A percentile compares a stretch with the other conserved stretches of the same genome.
phyloP scores from a whole-genome alignment of 257 asterid genomes.

The Plantago major region DNA sequence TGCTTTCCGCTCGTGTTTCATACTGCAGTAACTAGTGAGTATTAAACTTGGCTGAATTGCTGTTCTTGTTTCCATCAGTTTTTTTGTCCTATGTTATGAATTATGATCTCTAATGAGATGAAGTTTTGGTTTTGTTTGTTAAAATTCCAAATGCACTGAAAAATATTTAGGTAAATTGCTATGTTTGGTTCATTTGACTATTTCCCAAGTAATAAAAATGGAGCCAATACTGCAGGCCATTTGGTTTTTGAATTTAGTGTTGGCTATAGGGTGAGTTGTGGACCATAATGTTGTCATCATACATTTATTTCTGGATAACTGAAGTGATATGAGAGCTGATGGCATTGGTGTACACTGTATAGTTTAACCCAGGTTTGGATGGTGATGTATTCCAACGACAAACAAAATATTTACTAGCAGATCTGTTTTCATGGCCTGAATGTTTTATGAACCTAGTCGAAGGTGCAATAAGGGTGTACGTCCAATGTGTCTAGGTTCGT shows the following conservation, averaged over 20 bases:
- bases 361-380: too few relatives aligned
- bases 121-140: background rate
- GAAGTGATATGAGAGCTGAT: background rate
- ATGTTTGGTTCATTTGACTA: background rate
- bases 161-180: background rate
- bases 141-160: background rate
- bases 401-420: too few relatives aligned
- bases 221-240: background rate
- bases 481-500: too few relatives aligned
- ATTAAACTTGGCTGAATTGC: background rate
- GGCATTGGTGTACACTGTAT: too few relatives aligned
- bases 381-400: too few relatives aligned
- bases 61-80: background rate
- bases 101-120: background rate
- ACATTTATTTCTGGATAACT: background rate
- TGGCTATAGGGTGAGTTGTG: background rate
- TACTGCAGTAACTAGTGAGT: background rate
- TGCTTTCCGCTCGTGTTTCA: background rate
- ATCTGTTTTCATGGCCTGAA: too few relatives aligned
- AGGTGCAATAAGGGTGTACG: too few relatives aligned
- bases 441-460: too few relatives aligned
- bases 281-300: background rate
- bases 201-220: slow-evolving; percentile 1
- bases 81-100: too few relatives aligned
- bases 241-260: background rate